phyloP scores from a whole-genome alignment of 2,329 filamentous ascomycete genomes.

The Dryadomyces quercivorus region DNA sequence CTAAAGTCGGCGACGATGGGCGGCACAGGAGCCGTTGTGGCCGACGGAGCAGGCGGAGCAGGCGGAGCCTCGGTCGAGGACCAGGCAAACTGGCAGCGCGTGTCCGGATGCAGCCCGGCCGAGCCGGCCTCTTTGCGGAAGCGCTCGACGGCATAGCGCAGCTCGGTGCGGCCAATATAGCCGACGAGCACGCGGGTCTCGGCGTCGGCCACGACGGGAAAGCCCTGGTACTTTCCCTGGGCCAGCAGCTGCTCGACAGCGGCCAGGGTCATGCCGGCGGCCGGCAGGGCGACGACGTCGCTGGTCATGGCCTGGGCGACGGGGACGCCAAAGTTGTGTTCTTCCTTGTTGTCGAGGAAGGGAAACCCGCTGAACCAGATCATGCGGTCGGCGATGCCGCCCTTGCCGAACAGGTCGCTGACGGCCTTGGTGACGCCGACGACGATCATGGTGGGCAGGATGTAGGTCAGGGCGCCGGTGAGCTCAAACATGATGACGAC shows the following conservation, averaged over 20 bases:
- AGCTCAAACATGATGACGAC: constrained; percentile 99
- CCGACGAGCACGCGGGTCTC: constrained; percentile 64
- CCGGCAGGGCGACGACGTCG: constrained; percentile 61
- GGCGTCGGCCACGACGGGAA: constrained; percentile 74
- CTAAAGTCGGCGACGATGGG: constrained; percentile 54
- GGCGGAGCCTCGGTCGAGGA: background rate
- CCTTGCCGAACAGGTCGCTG: constrained; percentile 81
- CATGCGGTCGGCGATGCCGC: constrained; percentile 94
- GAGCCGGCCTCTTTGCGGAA: constrained; percentile 51
- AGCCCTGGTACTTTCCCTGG: constrained; percentile 79
- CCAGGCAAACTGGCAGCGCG: background rate
- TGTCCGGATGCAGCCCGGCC: constrained; percentile 41
- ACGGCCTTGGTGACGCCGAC: constrained; percentile 94
- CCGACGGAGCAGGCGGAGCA: background rate
- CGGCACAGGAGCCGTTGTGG: background rate
- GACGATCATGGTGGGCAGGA: constrained; percentile 96
- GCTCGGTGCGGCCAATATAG: constrained; percentile 85
- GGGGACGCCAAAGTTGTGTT: constrained; percentile 90
- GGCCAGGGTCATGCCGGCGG: constrained; percentile 61
- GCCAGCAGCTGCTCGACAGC: constrained; percentile 64
- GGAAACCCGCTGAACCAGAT: constrained; percentile 98
- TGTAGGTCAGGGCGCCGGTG: constrained; percentile 93
- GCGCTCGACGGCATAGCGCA: constrained; percentile 80
- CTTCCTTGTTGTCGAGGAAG: constrained; percentile 93
- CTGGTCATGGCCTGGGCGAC: constrained; percentile 84